A percentile compares a stretch with the other conserved stretches of the same genome.
These are phyloP conservation scores for Aspergillus udagawae DNA, from an alignment of 2,329 filamentous ascomycete species.

Conservation along the genomic window DNA sequence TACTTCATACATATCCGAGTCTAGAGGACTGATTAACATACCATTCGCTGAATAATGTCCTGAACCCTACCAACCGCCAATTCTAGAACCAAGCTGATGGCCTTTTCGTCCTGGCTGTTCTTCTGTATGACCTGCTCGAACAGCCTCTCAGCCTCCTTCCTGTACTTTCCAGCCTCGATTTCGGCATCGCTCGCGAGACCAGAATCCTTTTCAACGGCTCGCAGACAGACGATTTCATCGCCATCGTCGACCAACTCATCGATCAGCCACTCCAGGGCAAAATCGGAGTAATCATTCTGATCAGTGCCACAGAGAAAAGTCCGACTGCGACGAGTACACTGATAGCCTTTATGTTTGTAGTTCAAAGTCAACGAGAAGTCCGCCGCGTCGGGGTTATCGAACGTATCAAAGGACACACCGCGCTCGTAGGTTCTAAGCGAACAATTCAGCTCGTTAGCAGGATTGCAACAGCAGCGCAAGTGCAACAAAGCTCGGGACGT, in stretches of 20 bases:
- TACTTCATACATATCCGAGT: slow-evolving; percentile 6
- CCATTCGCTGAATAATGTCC: slow-evolving; percentile 84
- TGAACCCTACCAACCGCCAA: slow-evolving; percentile 87
- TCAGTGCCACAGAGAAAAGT: slow-evolving; percentile 90
- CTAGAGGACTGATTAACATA: slow-evolving; percentile 41
- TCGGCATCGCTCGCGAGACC: slow-evolving; percentile 60
- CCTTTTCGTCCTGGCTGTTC: slow-evolving; percentile 71
- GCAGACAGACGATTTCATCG: slow-evolving; percentile 86
- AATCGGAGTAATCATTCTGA: slow-evolving; percentile 87
- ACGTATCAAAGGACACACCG: slow-evolving; percentile 72
- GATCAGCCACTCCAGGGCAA: slow-evolving; percentile 86
- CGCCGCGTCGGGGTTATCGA: slow-evolving; percentile 61
- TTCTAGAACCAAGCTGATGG: slow-evolving; percentile 80
- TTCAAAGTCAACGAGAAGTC: slow-evolving; percentile 78
- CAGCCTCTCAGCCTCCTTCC: slow-evolving; percentile 68
- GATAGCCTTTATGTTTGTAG: slow-evolving; percentile 80
- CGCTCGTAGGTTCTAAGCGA: slow-evolving; percentile 56
- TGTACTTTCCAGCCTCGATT: slow-evolving; percentile 66
- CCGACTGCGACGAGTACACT: slow-evolving; percentile 72
- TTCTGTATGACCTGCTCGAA: slow-evolving; percentile 74
- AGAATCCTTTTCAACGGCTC: slow-evolving; percentile 79
- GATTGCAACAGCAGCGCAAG: not conserved
- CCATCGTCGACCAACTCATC: slow-evolving; percentile 91
- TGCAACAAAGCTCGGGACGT: slow-evolving; percentile 11
- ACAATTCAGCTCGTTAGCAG: not conserved